phyloP scores from a whole-genome alignment of 108 stramenopile genomes.

The Halocafeteria seosinensis region DNA sequence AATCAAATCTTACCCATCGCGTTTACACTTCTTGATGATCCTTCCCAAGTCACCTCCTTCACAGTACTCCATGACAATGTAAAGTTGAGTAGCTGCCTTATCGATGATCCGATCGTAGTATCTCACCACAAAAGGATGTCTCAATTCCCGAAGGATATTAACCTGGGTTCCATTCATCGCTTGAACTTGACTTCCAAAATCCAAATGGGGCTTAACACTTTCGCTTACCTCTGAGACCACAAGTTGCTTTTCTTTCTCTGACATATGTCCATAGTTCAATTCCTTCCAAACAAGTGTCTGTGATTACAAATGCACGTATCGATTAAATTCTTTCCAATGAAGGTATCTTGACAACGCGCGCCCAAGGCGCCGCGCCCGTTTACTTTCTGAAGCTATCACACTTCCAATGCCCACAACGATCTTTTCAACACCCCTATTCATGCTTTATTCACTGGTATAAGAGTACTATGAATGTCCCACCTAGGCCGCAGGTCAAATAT shows the following conservation, averaged over 20 bases:
- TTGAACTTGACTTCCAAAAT: too few species aligned
- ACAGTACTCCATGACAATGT: slow-evolving; percentile 50
- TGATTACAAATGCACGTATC: background rate
- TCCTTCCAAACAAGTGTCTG: slow-evolving; percentile 37
- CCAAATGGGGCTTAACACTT: too few species aligned
- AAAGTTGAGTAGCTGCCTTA: slow-evolving; percentile 23
- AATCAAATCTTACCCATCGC: background rate
- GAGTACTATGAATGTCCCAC: too few species aligned
- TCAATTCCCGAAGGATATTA: slow-evolving; percentile 39
- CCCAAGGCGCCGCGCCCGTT: too few species aligned
- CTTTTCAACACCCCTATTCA: background rate
- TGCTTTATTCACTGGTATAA: background rate
- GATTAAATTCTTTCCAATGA: background rate
- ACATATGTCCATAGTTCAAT: slow-evolving; percentile 33
- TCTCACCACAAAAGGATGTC: slow-evolving; percentile 42
- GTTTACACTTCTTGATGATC: slow-evolving; percentile 6
- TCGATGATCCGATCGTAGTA: slow-evolving; percentile 48
- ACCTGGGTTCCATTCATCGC: slow-evolving; percentile 21
- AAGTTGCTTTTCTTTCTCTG: slow-evolving; percentile 35
- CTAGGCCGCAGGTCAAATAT: too few species aligned
- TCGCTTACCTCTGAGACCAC: slow-evolving; percentile 31
- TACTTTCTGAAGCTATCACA: too few species aligned
- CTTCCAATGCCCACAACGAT: background rate
- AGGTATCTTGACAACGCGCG: background rate
- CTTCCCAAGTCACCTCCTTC: slow-evolving; percentile 28